Evolutionary conservation across 2,329 filamentous ascomycete genomes (phyloP).

Genomic region (Chaetomiaceae sp.): DNA sequence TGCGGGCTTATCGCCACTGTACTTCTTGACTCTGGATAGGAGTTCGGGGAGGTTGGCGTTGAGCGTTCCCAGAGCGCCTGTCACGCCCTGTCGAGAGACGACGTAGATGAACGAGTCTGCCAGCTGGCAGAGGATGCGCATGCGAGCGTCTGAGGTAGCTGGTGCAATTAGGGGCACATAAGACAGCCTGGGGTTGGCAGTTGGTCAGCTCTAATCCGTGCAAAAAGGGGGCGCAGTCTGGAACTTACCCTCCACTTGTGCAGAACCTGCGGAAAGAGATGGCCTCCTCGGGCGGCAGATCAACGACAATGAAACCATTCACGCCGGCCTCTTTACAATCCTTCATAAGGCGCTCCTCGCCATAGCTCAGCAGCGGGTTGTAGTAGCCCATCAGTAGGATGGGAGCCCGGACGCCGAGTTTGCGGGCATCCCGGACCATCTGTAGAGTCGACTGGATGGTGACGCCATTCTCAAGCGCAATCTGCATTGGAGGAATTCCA

Average conservation of each 20-base stretch:
- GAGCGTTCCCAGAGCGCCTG: constrained; percentile 74
- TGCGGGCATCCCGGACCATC: constrained; percentile 78
- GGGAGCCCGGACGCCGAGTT: constrained; percentile 71
- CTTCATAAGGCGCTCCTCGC: constrained; percentile 80
- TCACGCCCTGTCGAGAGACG: constrained; percentile 94
- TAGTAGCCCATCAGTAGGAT: constrained; percentile 98
- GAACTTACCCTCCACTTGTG: constrained; percentile 65
- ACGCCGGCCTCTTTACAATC: constrained; percentile 81
- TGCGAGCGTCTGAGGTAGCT: constrained; percentile 83
- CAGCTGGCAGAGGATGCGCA: constrained; percentile 93
- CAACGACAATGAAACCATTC: constrained; percentile 96
- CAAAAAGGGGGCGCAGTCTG: no score
- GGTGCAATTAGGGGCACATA: constrained; percentile 97
- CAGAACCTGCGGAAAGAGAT: constrained; percentile 85
- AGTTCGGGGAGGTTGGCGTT: constrained; percentile 79
- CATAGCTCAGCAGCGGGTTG: constrained; percentile 91
- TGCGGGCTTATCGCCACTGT: constrained; percentile 83
- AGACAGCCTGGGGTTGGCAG: constrained; percentile 58
- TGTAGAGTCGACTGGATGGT: constrained; percentile 73
- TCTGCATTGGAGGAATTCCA: constrained; percentile 10
- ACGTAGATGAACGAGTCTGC: constrained; percentile 99
- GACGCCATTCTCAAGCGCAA: constrained; percentile 83
- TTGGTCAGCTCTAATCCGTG: constrained; percentile 14
- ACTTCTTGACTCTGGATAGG: constrained; percentile 80
- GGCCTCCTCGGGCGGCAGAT: constrained; percentile 93